Conservation (phyloP, 495 filamentous ascomycete species). For the Cercophora scortea region DNA sequence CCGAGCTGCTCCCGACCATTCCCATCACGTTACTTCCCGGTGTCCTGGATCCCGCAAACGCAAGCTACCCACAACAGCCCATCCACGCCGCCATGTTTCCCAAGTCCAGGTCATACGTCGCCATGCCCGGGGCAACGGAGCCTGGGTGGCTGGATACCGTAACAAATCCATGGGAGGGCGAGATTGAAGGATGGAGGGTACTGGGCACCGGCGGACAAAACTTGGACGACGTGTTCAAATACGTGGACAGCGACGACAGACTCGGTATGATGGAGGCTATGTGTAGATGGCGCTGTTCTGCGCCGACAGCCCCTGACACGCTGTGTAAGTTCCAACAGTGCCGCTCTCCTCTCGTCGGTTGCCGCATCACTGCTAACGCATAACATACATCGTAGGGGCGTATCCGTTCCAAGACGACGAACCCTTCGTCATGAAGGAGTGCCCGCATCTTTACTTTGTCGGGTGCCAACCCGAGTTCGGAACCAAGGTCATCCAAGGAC, state of each 20-base stretch:
- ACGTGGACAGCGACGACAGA: constrained; percentile 66
- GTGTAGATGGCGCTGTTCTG: constrained; percentile 81
- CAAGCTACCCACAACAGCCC: constrained; percentile 71
- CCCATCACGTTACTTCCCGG: constrained; percentile 77
- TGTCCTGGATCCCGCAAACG: constrained; percentile 68
- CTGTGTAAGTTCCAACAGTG: constrained; percentile 58
- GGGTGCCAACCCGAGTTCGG: constrained; percentile 83
- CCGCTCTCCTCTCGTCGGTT: neutral
- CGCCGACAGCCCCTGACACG: constrained; percentile 96
- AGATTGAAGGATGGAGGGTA: constrained; percentile 78
- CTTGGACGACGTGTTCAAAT: constrained; percentile 88
- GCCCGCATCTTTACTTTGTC: constrained; percentile 85
- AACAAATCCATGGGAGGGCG: constrained; percentile 89
- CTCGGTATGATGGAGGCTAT: constrained; percentile 86
- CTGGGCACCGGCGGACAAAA: constrained; percentile 86
- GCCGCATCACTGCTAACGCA: too few species aligned
- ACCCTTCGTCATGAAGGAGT: constrained; percentile 72
- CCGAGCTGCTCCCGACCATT: constrained; percentile 70
- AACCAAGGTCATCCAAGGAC: constrained; percentile 56
- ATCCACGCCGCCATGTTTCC: constrained; percentile 82
- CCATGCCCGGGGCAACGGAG: constrained; percentile 36
- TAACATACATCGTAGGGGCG: constrained; percentile 51
- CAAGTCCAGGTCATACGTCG: constrained; percentile 57
- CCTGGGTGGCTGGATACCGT: constrained; percentile 78
- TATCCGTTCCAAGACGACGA: constrained; percentile 93